Base-by-base conservation (phyloP, 2,329 filamentous ascomycete species). In the Seiridium cupressi region DNA sequence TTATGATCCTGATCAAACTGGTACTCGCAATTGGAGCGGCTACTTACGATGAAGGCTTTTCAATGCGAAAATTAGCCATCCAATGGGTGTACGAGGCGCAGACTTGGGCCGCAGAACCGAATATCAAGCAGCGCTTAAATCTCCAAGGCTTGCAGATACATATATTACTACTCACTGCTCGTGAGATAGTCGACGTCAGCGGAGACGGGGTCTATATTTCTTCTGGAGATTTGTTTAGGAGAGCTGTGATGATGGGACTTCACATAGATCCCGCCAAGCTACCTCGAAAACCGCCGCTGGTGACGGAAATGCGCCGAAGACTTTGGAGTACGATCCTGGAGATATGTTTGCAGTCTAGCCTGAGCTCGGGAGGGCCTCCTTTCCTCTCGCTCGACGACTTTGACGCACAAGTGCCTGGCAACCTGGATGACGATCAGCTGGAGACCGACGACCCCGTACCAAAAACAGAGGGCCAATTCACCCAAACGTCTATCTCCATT, bases 321-420 rank as follows among this genome's bases (percentile, higher is more conserved):
- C 66, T 87, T 1, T 87, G 84, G 85, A 78, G 80, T 5, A 84
- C 82, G 0, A 77, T 85, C 9, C 60, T 86, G 4, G 84, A 87
- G n/a, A 10, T 84, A 0, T 64, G 69, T 0, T 60, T 84, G 0
- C 78, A 80, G 38, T 73, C 79, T 1, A 80, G 80, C 49, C 61
- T 84, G 46, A 70, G 70, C 10, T 76, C 78, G 0, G 82, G 82
- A 0, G 79, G 77, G 0, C 73, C 80, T 1, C 77, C 81, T 0
- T 66, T 83, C 5, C 67, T 85, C 1, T 73, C 71, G 1, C 59
- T 76, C 0, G 65, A 72, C 3, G 79, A 82, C 40, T 85, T 81
- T 56, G 79, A 85, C 60, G 81, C 82, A 0, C 65, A 75, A n/a
- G 72, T 77, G 0, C 82, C 83, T 0, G 69, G 74, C 0, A 85